Percentiles rank a stretch among this genome's conserved stretches.
Evolutionary conservation across 192 early-diverging fungal species (phyloP).

Genomic region (Backusella sp.): DNA sequence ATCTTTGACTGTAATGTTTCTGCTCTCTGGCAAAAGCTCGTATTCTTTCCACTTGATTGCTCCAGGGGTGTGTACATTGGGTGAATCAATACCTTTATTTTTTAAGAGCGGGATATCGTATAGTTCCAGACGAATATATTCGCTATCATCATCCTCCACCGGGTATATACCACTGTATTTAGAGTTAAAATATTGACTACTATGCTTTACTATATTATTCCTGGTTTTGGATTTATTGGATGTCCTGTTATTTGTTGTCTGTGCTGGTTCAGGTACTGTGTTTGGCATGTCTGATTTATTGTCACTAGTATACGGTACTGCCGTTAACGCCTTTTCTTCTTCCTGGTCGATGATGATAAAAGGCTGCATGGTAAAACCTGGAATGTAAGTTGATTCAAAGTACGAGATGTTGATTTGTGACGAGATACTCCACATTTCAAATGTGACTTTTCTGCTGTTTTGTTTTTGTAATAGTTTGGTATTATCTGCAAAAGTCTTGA

Average conservation of each 20-base stretch:
- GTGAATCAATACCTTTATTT: not conserved
- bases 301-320: not conserved
- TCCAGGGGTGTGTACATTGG: not conserved
- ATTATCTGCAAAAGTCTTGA: not conserved
- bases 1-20: not conserved
- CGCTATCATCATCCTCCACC: not conserved
- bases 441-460: not conserved
- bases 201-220: not conserved
- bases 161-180: not conserved
- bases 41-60: not conserved
- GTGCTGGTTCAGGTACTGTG: not conserved
- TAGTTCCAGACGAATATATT: not conserved
- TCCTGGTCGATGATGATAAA: not conserved
- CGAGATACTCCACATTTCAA: slow-evolving; percentile 4
- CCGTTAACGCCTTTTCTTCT: not conserved
- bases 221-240: not conserved
- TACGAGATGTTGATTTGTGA: not conserved
- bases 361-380: not conserved
- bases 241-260: not conserved
- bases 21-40: not conserved
- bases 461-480: not conserved
- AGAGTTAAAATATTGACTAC: not conserved
- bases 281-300: not conserved
- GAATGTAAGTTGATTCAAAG: not conserved
- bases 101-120: not conserved